A percentile compares a stretch with the other conserved stretches of the same genome.
Conservation (phyloP, 1,284 basidiomycete genomes). For the Tilletia caries region DNA sequence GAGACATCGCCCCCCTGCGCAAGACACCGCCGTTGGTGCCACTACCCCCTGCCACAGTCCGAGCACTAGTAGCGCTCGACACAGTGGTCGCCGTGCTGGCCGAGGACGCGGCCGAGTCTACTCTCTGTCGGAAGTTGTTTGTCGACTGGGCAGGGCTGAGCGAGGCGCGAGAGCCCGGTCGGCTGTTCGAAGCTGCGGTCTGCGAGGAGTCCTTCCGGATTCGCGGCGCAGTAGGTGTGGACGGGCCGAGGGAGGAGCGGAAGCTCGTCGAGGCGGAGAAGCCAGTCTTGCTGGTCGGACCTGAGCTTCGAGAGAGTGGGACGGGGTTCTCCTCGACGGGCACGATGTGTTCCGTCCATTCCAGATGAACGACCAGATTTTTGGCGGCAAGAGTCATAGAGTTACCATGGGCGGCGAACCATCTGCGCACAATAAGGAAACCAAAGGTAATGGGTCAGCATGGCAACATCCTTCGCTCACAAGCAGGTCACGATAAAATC, state of each 20-base stretch:
- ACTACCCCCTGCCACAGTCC: background rate
- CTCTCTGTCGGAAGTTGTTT: background rate
- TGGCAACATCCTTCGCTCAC: no score
- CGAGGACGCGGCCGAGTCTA: background rate
- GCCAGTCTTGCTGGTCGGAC: background rate
- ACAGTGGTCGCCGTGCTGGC: background rate
- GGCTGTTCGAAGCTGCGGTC: background rate
- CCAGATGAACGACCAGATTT: constrained; percentile 77
- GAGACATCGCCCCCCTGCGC: constrained; percentile 1
- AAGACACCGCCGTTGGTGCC: background rate
- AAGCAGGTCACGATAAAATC: no score
- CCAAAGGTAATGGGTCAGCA: no score
- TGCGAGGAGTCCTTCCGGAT: constrained; percentile 12
- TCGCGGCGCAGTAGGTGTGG: background rate
- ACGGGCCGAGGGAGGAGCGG: background rate
- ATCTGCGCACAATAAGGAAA: constrained; percentile 26
- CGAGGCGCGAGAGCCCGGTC: background rate
- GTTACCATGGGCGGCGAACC: constrained; percentile 84
- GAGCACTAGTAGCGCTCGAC: background rate
- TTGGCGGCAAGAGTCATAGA: constrained; percentile 89
- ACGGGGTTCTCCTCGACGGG: constrained; percentile 22
- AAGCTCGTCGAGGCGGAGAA: background rate
- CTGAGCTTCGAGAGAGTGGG: constrained; percentile 4
- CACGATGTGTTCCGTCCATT: constrained; percentile 71
- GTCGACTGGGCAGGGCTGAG: constrained; percentile 1